Conservation (phyloP, 768 basidiomycete genomes). For the Kwoniella heveanensis region DNA sequence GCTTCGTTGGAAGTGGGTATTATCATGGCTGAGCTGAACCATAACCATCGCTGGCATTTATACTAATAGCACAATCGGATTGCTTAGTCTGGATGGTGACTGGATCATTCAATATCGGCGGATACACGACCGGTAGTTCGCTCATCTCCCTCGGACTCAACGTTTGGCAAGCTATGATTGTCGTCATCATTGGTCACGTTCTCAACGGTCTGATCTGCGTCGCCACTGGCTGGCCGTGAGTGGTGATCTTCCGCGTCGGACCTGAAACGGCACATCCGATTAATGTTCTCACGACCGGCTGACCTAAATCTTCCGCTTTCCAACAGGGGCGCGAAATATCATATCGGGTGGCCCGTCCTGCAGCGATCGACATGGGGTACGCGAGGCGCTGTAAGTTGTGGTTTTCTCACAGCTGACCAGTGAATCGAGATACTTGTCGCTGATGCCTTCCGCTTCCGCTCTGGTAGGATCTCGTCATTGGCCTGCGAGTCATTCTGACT, state of each 20-base stretch:
- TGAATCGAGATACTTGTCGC: too few species aligned
- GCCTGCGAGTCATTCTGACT: neutral
- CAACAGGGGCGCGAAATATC: slow-evolving; percentile 28
- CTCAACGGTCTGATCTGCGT: slow-evolving; percentile 33
- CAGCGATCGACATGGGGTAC: slow-evolving; percentile 35
- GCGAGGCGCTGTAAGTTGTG: slow-evolving; percentile 14
- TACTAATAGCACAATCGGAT: neutral
- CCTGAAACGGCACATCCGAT: too few species aligned
- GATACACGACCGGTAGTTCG: slow-evolving; percentile 30
- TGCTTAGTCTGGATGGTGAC: neutral
- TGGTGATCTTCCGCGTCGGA: neutral
- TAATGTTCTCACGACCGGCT: too few species aligned
- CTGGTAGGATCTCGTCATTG: neutral
- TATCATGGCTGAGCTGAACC: neutral
- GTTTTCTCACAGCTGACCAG: too few species aligned
- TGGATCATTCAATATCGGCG: slow-evolving; percentile 21
- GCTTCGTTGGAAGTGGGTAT: neutral
- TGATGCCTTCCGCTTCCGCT: too few species aligned
- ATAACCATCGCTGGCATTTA: neutral
- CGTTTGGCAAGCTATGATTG: slow-evolving; percentile 29
- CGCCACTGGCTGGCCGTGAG: slow-evolving; percentile 20
- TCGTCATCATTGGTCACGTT: slow-evolving; percentile 29
- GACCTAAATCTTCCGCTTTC: neutral
- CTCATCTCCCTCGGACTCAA: slow-evolving; percentile 35
- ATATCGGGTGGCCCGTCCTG: slow-evolving; percentile 37